These are phyloP conservation scores for Schizothecium vesticola DNA, from an alignment of 495 filamentous ascomycete genomes.

Conservation along the genomic window DNA sequence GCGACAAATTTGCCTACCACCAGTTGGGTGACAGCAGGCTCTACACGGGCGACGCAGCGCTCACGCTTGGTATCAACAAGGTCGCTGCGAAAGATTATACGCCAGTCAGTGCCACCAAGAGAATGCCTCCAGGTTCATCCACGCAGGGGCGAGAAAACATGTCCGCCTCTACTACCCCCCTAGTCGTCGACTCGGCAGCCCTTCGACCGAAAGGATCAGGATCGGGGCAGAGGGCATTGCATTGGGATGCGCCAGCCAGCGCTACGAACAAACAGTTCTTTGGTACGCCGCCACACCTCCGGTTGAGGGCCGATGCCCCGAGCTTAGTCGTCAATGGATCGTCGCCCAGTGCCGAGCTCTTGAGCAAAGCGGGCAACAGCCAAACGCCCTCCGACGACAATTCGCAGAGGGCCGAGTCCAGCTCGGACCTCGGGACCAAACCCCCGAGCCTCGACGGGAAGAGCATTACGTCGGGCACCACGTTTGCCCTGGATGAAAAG, in stretches of 20 bases:
- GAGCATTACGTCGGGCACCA: conserved; percentile 84
- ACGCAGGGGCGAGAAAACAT: neutral
- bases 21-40: neutral
- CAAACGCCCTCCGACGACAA: conserved; percentile 44
- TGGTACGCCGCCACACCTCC: conserved; percentile 36
- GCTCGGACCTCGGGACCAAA: conserved; percentile 71
- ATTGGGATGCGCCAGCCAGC: neutral
- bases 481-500: conserved; percentile 90
- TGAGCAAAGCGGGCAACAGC: conserved; percentile 31
- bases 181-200: neutral
- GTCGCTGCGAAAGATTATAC: neutral
- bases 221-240: neutral
- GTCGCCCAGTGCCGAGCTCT: conserved; percentile 24
- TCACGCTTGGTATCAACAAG: neutral
- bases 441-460: conserved; percentile 85
- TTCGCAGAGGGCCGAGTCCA: conserved; percentile 56
- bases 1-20: conserved; percentile 22
- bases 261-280: conserved; percentile 26
- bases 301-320: conserved; percentile 32
- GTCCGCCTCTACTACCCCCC: neutral
- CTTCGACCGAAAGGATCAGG: neutral
- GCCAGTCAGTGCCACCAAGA: neutral
- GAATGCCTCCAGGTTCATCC: neutral
- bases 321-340: conserved; percentile 50
- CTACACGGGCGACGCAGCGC: neutral